Evolutionary conservation across 345 rosid species (phyloP).

Genomic region (Abelmoschus esculentus): DNA sequence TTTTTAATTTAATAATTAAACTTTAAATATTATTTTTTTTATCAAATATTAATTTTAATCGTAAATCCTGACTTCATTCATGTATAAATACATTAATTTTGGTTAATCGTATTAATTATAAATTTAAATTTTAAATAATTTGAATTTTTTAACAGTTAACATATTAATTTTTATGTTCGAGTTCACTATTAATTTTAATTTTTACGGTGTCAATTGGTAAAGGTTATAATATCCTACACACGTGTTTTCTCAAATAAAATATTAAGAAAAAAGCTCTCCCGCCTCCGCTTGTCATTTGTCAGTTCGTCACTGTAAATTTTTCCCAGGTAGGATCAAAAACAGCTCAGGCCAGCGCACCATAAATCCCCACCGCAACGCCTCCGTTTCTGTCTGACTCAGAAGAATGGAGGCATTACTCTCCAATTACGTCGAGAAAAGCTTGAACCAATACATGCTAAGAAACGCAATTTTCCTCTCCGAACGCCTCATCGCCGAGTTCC

Average conservation of each 20-base stretch:
- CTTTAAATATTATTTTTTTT: no score
- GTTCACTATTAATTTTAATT: no score
- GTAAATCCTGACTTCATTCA: no score
- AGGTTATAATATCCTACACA: no score
- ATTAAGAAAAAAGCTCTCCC: neutral
- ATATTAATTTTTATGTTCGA: no score
- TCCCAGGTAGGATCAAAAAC: slow-evolving; percentile 5
- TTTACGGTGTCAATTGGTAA: no score
- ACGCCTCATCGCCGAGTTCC: slow-evolving; percentile 83
- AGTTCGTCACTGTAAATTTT: neutral
- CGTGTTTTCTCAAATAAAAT: neutral
- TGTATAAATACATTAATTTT: no score
- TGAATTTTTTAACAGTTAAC: no score
- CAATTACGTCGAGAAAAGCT: slow-evolving; percentile 48
- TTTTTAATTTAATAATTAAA: no score
- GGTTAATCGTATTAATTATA: no score
- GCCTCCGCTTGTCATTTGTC: neutral
- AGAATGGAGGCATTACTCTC: slow-evolving; percentile 27
- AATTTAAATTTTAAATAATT: no score
- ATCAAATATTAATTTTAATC: no score
- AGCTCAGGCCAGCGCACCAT: neutral
- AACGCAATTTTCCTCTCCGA: slow-evolving; percentile 87
- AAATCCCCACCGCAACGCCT: neutral
- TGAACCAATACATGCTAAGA: slow-evolving; percentile 54
- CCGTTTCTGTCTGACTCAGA: neutral